Conservation (phyloP, 2,329 filamentous ascomycete species). For the Coniella lustricola region DNA sequence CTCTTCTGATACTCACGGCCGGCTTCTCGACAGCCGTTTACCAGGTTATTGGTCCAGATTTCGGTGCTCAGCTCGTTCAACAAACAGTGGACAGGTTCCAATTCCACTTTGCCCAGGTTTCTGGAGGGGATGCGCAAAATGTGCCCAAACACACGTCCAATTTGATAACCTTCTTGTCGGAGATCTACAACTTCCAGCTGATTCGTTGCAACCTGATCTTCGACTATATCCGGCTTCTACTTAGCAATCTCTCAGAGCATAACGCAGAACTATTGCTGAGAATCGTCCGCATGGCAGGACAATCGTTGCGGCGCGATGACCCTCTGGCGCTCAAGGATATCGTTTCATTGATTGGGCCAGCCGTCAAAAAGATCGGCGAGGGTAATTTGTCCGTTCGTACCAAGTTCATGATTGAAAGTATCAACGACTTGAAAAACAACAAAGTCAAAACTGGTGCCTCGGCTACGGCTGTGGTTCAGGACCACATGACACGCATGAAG, state of each 20-base stretch:
- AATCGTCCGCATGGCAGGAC: constrained; percentile 74
- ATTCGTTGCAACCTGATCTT: constrained; percentile 78
- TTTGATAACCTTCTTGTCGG: constrained; percentile 71
- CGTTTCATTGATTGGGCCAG: constrained; percentile 67
- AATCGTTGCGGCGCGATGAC: constrained; percentile 81
- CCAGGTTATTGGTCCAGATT: constrained; percentile 79
- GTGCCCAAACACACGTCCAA: constrained; percentile 61
- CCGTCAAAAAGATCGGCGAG: constrained; percentile 60
- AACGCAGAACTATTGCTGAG: constrained; percentile 85
- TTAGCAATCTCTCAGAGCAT: constrained; percentile 68
- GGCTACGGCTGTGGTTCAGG: constrained; percentile 65
- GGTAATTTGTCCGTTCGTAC: constrained; percentile 75
- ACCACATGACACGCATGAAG: constrained; percentile 83
- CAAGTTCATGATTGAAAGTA: constrained; percentile 96
- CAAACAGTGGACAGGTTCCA: constrained; percentile 70
- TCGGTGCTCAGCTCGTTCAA: constrained; percentile 81
- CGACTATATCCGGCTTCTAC: constrained; percentile 77
- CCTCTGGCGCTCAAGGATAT: constrained; percentile 85
- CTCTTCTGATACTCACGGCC: constrained; percentile 83
- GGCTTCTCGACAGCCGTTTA: constrained; percentile 86
- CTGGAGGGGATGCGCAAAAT: constrained; percentile 24
- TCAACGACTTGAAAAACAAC: constrained; percentile 91
- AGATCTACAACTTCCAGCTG: constrained; percentile 89
- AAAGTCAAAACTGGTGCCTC: constrained; percentile 69
- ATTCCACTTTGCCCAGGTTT: constrained; percentile 46